These are phyloP conservation scores for Allantophomopsis lycopodina DNA, from an alignment of 2,329 filamentous ascomycete genomes.

Conservation along the genomic window DNA sequence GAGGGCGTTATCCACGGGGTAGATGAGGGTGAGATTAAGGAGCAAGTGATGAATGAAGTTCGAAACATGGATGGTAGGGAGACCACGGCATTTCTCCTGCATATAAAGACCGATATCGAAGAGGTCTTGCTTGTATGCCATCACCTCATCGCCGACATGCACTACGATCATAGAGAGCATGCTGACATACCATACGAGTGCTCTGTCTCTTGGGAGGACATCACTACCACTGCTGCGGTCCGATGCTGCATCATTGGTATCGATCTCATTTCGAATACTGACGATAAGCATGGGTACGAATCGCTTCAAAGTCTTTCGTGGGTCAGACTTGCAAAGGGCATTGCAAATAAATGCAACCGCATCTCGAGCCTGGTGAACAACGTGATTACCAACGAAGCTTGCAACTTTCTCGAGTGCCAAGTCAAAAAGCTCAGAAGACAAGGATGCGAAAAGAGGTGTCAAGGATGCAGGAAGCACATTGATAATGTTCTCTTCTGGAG, in stretches of 20 bases:
- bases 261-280: constrained; percentile 91
- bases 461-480: constrained; percentile 89
- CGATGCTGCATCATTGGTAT: constrained; percentile 90
- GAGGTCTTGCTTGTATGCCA: constrained; percentile 79
- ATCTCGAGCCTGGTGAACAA: constrained; percentile 92
- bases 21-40: constrained; percentile 87
- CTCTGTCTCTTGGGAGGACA: constrained; percentile 82
- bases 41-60: constrained; percentile 96
- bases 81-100: constrained; percentile 88
- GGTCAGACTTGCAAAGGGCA: constrained; percentile 87
- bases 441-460: constrained; percentile 74
- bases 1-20: constrained; percentile 77
- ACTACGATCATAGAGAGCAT: constrained; percentile 98
- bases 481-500: constrained; percentile 92
- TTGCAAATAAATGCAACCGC: constrained; percentile 99
- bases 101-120: constrained; percentile 89
- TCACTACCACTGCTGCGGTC: constrained; percentile 89
- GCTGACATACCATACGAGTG: constrained; percentile 91
- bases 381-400: constrained; percentile 82
- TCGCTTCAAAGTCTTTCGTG: constrained; percentile 81
- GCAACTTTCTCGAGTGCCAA: constrained; percentile 84
- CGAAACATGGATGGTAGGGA: constrained; percentile 90
- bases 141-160: constrained; percentile 80
- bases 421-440: constrained; percentile 90
- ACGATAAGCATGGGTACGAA: constrained; percentile 83